Evolutionary conservation across 495 filamentous ascomycete genomes (phyloP).

Genomic region (Aspergillus egyptiacus): DNA sequence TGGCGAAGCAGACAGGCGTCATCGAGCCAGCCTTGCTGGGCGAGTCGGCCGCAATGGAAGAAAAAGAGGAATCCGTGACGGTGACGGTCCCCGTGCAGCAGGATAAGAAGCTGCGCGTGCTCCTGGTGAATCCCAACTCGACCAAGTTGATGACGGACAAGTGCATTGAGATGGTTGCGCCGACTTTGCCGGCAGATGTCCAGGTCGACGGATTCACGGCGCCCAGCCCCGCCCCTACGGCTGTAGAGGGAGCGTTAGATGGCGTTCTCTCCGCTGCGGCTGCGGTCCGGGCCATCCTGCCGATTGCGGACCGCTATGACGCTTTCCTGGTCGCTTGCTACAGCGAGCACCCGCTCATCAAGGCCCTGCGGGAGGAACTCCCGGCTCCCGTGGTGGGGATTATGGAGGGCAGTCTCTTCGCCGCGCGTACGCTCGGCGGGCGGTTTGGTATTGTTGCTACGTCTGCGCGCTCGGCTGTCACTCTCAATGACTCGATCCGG

Average conservation of each 20-base stretch:
- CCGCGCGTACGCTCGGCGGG: constrained; percentile 31
- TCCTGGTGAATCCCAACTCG: constrained; percentile 46
- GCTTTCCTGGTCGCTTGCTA: constrained; percentile 47
- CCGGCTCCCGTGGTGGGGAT: constrained; percentile 41
- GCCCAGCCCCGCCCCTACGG: constrained; percentile 38
- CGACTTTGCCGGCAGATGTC: constrained; percentile 37
- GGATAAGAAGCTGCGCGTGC: constrained; percentile 20
- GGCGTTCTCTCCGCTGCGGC: constrained; percentile 38
- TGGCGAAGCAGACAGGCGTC: constrained; percentile 37
- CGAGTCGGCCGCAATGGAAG: background rate
- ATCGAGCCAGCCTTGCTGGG: constrained; percentile 30
- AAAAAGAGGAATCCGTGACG: background rate
- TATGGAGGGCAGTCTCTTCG: constrained; percentile 42
- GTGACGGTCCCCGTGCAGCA: background rate
- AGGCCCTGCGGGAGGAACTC: constrained; percentile 43
- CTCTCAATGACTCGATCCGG: constrained; percentile 35
- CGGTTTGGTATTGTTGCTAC: constrained; percentile 40
- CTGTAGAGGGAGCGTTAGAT: constrained; percentile 42
- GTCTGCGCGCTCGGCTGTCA: constrained; percentile 29
- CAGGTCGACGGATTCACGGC: constrained; percentile 41
- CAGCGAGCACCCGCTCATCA: constrained; percentile 44
- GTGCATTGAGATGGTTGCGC: constrained; percentile 33
- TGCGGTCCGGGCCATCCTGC: constrained; percentile 31
- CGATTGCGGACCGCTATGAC: constrained; percentile 36
- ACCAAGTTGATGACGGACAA: constrained; percentile 42